Percentiles rank a stretch among this genome's conserved stretches.
These are phyloP conservation scores for Neopestalotiopsis sp. DNA, from an alignment of 2,329 filamentous ascomycete genomes.

Conservation along the genomic window DNA sequence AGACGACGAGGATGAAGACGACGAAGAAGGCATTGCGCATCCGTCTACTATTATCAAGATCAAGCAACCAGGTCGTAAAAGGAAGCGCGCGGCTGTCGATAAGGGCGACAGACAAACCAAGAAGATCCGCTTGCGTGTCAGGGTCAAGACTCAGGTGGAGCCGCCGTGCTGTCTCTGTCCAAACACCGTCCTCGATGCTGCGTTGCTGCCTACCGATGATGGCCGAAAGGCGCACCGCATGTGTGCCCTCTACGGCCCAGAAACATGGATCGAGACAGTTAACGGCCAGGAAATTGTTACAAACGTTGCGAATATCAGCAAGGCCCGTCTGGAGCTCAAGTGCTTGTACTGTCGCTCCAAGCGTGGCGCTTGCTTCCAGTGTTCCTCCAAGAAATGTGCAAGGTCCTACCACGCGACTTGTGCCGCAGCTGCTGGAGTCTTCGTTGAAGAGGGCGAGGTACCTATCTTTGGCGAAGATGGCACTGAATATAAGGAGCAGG, in stretches of 20 bases:
- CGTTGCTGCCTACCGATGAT: slow-evolving; percentile 86
- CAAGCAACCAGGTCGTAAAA: slow-evolving; percentile 67
- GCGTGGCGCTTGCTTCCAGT: slow-evolving; percentile 96
- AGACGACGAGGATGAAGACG: slow-evolving; percentile 65
- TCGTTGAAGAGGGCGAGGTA: slow-evolving; percentile 85
- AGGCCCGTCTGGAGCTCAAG: slow-evolving; percentile 87
- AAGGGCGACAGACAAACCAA: slow-evolving; percentile 68
- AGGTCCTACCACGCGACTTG: slow-evolving; percentile 95
- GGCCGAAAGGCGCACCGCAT: slow-evolving; percentile 85
- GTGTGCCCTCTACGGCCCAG: slow-evolving; percentile 89
- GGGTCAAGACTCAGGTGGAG: slow-evolving; percentile 72
- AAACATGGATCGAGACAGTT: slow-evolving; percentile 81
- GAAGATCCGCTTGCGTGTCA: slow-evolving; percentile 77
- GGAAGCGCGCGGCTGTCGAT: slow-evolving; percentile 61
- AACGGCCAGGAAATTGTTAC: slow-evolving; percentile 76
- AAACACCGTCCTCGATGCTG: slow-evolving; percentile 82
- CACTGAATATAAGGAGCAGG: slow-evolving; percentile 89
- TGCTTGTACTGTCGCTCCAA: slow-evolving; percentile 95
- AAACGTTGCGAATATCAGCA: slow-evolving; percentile 82
- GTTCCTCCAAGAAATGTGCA: slow-evolving; percentile 91
- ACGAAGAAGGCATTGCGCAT: slow-evolving; percentile 60
- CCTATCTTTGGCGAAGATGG: slow-evolving; percentile 90
- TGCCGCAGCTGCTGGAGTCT: slow-evolving; percentile 87
- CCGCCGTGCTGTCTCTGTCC: slow-evolving; percentile 92
- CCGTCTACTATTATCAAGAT: slow-evolving; percentile 74